Conservation (phyloP, 805 yeast genomes). For the Lachancea waltii region DNA sequence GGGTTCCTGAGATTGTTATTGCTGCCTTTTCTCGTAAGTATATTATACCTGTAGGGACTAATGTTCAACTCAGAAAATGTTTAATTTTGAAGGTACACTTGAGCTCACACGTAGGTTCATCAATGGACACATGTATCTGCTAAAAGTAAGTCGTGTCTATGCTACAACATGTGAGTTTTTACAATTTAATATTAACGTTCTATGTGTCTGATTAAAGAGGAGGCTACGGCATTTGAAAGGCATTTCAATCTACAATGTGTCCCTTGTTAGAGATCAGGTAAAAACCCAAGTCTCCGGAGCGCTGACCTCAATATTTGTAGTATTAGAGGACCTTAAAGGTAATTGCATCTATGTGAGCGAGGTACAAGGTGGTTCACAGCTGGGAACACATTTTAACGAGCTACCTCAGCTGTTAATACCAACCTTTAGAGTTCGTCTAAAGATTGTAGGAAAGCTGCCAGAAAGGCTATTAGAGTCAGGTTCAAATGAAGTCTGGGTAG, state of each 20-base stretch:
- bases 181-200: not conserved
- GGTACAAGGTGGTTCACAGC: conserved; percentile 16
- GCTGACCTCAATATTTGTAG: conserved; percentile 18
- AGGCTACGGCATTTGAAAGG: conserved; percentile 27
- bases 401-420: conserved; percentile 16
- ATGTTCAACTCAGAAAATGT: no score
- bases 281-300: conserved; percentile 1
- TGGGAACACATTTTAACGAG: conserved; percentile 23
- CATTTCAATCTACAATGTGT: conserved; percentile 18
- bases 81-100: no score
- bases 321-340: conserved; percentile 19
- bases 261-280: conserved; percentile 7
- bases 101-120: no score
- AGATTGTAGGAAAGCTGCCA: conserved; percentile 20
- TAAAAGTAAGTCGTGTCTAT: conserved; percentile 1
- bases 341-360: conserved; percentile 25
- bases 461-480: conserved; percentile 4
- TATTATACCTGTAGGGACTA: no score
- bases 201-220: conserved; percentile 11
- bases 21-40: no score
- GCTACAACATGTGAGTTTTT: not conserved
- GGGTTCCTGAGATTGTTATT: no score
- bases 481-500: conserved; percentile 15
- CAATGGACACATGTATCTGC: conserved; percentile 6
- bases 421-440: conserved; percentile 14